Evolutionary conservation across 2,329 filamentous ascomycete genomes (phyloP).

Genomic region (Aureobasidium pullulans): DNA sequence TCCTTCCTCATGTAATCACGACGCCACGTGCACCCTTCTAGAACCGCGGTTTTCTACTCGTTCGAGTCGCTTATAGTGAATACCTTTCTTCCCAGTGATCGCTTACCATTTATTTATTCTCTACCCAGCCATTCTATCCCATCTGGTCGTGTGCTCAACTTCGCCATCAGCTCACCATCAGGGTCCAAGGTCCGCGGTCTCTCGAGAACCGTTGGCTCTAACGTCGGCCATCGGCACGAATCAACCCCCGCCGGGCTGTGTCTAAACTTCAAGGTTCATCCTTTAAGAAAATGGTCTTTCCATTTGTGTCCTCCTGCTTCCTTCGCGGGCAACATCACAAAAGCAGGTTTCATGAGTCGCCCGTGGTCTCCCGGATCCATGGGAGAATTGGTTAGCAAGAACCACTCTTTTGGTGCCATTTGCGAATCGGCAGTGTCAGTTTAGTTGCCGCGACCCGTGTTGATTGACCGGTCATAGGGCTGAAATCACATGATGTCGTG

Average conservation of each 20-base stretch:
- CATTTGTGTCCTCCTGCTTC: neutral
- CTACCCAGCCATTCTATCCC: neutral
- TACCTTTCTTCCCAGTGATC: neutral
- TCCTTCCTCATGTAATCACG: neutral
- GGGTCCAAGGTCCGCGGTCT: neutral
- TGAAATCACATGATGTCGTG: neutral
- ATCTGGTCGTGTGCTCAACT: neutral
- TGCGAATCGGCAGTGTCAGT: neutral
- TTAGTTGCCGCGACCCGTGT: neutral
- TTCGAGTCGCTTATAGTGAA: too few species aligned
- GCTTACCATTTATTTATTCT: neutral
- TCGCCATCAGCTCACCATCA: neutral
- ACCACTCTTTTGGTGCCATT: neutral
- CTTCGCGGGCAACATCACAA: neutral
- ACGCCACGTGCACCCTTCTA: neutral
- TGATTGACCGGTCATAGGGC: slow-evolving; percentile 2
- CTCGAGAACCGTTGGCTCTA: neutral
- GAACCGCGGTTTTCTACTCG: neutral
- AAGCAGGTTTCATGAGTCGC: neutral
- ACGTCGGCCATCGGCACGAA: neutral
- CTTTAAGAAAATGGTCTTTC: neutral
- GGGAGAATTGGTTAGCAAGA: neutral
- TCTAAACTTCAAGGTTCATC: neutral
- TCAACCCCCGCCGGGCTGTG: neutral
- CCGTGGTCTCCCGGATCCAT: neutral